phyloP scores from a whole-genome alignment of 139 green algal genomes.

The Chlamydomonas sphaeroides region DNA sequence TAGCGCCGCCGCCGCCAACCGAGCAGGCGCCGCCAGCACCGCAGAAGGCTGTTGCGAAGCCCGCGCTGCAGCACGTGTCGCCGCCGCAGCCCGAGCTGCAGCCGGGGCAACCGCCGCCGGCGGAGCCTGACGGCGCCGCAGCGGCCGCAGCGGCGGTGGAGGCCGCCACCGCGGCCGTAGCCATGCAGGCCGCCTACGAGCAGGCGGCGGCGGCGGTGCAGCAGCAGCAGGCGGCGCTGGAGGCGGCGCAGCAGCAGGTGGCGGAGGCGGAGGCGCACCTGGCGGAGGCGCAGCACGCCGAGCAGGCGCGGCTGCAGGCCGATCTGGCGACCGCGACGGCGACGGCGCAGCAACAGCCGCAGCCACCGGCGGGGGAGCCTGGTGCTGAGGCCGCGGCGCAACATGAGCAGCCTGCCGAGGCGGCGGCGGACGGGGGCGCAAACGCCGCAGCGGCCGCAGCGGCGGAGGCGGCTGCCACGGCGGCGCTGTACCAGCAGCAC shows the following conservation, averaged over 20 bases:
- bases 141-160: neutral
- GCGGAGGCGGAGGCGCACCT: neutral
- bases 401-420: neutral
- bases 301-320: neutral
- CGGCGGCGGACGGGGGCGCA: neutral
- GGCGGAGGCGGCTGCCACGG: neutral
- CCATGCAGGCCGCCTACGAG: neutral
- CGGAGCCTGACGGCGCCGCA: neutral
- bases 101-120: too few relatives aligned
- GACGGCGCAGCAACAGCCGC: too few relatives aligned
- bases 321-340: neutral
- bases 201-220: neutral
- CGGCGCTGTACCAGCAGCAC: neutral
- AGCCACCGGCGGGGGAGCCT: neutral
- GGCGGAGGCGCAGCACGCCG: neutral
- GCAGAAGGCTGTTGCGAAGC: neutral
- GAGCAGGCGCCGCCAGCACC: neutral
- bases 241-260: slow-evolving; percentile 3
- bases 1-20: too few relatives aligned
- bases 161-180: neutral
- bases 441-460: neutral
- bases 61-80: neutral
- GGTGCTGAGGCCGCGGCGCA: neutral
- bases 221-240: neutral
- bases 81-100: neutral